Base-by-base conservation (phyloP, 1,139 yeast species). In the Taiozyma sp. region DNA sequence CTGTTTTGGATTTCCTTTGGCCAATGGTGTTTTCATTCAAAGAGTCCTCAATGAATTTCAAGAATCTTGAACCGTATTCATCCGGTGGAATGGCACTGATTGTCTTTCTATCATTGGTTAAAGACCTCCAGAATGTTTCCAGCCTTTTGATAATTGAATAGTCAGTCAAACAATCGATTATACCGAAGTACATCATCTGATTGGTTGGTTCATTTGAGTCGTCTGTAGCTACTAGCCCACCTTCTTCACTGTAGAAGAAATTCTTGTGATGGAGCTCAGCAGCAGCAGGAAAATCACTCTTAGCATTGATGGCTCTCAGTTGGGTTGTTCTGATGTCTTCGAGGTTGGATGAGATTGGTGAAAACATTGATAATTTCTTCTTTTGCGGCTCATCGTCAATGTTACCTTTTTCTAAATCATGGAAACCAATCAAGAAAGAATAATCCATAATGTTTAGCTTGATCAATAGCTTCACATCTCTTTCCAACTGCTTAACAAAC, bases 371-470 rank as follows among this genome's bases (percentile, higher is more conserved):
- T 43, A 77, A 63, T 50, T 73, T 75, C 47, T 70, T 68, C 24
- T 53, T 56, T 32, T 53, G 55, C 45, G 56, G 40, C 26, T 56
- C 65, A 47, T 67, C 72, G 46, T 69, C 76, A 1, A 74, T 69
- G 57, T 81, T 80, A 14, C 86, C 85, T 58, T 75, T 74, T 47
- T 74, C 74, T 51, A 83, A 74, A 64, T 90, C 95, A 66, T 90
- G 97, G 37, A 91, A 77, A 0, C 99, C 99, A 49, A 95, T 71
- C 46, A 95, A 71, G 54, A 95, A 74, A 0, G 97, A 89, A 68
- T 95, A 95, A 67, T 95, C 99, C 99, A 95, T 95, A 37, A 88
- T 91, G 60, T 89, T 89, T 56, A 88, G 72, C 52, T 77, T 75
- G 57, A 88, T 77, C 45, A 95, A 73, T 42, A 95, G 75, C 49